phyloP scores from a whole-genome alignment of 495 filamentous ascomycete species.

The Xylaria curta region DNA sequence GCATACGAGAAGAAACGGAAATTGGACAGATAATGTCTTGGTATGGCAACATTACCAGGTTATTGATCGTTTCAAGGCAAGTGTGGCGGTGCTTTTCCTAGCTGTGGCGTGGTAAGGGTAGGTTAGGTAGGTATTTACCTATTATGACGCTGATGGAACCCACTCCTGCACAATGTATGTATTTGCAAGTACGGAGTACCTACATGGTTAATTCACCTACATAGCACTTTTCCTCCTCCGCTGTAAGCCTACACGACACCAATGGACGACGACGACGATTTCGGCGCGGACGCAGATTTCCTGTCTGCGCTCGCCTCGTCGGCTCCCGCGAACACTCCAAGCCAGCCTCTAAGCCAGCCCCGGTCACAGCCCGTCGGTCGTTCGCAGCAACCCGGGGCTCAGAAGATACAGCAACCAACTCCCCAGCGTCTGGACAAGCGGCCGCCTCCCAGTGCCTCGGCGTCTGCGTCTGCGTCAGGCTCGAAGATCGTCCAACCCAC shows the following conservation, averaged over 20 bases:
- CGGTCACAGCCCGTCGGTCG: constrained; percentile 39
- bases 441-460: constrained; percentile 32
- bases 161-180: too few species aligned
- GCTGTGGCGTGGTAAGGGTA: neutral
- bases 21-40: constrained; percentile 28
- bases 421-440: constrained; percentile 52
- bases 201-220: neutral
- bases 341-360: constrained; percentile 16
- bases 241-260: neutral
- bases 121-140: too few species aligned
- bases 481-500: constrained; percentile 82
- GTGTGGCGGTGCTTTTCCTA: constrained; percentile 26
- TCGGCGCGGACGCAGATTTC: constrained; percentile 65
- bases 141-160: too few species aligned
- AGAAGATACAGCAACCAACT: constrained; percentile 34
- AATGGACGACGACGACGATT: constrained; percentile 63
- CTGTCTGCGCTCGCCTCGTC: constrained; percentile 59
- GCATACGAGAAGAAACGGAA: constrained; percentile 4
- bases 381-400: constrained; percentile 41
- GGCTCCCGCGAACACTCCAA: constrained; percentile 32
- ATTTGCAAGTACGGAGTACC: too few species aligned
- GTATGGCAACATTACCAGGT: neutral
- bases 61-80: neutral
- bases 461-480: constrained; percentile 18
- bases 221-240: neutral